Conservation (phyloP, 2,329 filamentous ascomycete genomes). For the Massarina eburnea region DNA sequence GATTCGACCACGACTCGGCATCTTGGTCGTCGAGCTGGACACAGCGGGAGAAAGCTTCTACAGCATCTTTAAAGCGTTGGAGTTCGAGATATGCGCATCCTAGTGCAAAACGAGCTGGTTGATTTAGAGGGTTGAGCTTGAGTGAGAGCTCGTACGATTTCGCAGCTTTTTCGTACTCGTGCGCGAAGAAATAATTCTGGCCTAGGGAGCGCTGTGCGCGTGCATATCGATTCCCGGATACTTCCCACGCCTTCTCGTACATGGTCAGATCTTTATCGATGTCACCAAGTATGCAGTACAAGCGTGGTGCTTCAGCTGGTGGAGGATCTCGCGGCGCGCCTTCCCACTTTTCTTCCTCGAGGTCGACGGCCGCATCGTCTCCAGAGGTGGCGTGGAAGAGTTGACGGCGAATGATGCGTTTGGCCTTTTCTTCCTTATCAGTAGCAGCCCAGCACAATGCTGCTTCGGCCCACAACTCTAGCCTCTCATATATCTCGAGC, state of each 20-base stretch:
- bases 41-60: slow-evolving; percentile 78
- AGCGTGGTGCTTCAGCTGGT: slow-evolving; percentile 78
- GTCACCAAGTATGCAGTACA: slow-evolving; percentile 94
- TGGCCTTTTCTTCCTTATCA: slow-evolving; percentile 81
- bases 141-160: slow-evolving; percentile 79
- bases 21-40: slow-evolving; percentile 87
- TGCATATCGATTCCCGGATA: slow-evolving; percentile 78
- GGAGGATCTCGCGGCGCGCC: slow-evolving; percentile 70
- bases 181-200: slow-evolving; percentile 69
- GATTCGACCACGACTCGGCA: slow-evolving; percentile 91
- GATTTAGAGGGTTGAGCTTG: slow-evolving; percentile 76
- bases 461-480: slow-evolving; percentile 93
- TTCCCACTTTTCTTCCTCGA: slow-evolving; percentile 58
- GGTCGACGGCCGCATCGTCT: slow-evolving; percentile 40
- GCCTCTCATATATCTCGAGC: slow-evolving; percentile 90
- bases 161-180: slow-evolving; percentile 69
- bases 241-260: slow-evolving; percentile 85
- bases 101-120: slow-evolving; percentile 83
- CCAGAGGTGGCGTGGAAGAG: slow-evolving; percentile 68
- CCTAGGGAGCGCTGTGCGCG: slow-evolving; percentile 86
- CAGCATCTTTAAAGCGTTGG: slow-evolving; percentile 73
- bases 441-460: slow-evolving; percentile 83
- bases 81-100: slow-evolving; percentile 85
- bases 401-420: slow-evolving; percentile 72
- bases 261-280: slow-evolving; percentile 72